These are phyloP conservation scores for Bipolaris zeicola DNA, from an alignment of 2,329 filamentous ascomycete species.

Conservation along the genomic window DNA sequence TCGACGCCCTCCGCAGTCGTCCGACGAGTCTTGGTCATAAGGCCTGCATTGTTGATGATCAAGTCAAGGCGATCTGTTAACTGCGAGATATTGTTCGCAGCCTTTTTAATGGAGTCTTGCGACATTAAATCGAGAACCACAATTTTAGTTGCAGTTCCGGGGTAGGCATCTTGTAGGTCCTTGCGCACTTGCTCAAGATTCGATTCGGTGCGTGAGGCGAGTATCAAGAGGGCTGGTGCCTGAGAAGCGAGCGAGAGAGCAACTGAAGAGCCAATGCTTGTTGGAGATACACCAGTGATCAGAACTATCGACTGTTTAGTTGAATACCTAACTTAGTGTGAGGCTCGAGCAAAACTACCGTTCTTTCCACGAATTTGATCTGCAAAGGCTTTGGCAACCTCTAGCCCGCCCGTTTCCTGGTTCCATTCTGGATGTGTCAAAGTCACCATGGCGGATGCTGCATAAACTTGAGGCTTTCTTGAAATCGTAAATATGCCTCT, in stretches of 20 bases:
- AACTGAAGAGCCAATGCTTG: slow-evolving; percentile 40
- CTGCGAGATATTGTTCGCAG: slow-evolving; percentile 39
- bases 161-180: slow-evolving; percentile 36
- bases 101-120: slow-evolving; percentile 43
- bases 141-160: slow-evolving; percentile 31
- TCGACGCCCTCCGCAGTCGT: slow-evolving; percentile 54
- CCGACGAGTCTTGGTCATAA: slow-evolving; percentile 39
- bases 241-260: slow-evolving; percentile 38
- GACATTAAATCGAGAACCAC: slow-evolving; percentile 49
- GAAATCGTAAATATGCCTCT: too few relatives aligned
- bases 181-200: slow-evolving; percentile 52
- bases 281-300: slow-evolving; percentile 43
- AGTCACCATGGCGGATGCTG: neutral
- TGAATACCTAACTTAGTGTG: rapidly evolving
- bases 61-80: slow-evolving; percentile 48
- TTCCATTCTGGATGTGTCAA: slow-evolving; percentile 47
- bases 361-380: slow-evolving; percentile 35
- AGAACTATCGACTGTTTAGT: slow-evolving; percentile 40
- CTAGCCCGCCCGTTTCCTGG: slow-evolving; percentile 36
- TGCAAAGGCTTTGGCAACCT: slow-evolving; percentile 40
- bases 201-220: slow-evolving; percentile 51
- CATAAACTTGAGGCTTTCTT: too few relatives aligned
- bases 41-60: slow-evolving; percentile 54
- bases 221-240: slow-evolving; percentile 33
- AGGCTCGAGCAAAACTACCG: slow-evolving; percentile 11